phyloP scores from a whole-genome alignment of 2,329 filamentous ascomycete genomes.

The Fusarium coicis region DNA sequence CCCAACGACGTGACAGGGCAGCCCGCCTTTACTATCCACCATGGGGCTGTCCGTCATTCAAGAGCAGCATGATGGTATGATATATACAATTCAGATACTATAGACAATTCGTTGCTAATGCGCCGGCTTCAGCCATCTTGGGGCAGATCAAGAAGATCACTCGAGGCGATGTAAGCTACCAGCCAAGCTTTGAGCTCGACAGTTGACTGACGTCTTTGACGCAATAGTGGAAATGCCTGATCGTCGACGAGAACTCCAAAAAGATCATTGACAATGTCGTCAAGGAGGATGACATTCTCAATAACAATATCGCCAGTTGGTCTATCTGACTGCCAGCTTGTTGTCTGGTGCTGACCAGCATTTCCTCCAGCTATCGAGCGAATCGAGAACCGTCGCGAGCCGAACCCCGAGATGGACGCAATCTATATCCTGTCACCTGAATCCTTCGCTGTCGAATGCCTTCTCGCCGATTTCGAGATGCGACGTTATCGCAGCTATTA shows the following conservation, averaged over 20 bases:
- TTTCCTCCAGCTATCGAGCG: slow-evolving; percentile 81
- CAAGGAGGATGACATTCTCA: slow-evolving; percentile 96
- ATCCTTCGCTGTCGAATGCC: slow-evolving; percentile 89
- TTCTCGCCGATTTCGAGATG: slow-evolving; percentile 91
- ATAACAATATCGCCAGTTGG: slow-evolving; percentile 94
- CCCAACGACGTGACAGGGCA: slow-evolving; percentile 41
- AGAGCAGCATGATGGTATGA: slow-evolving; percentile 71
- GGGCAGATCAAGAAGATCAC: slow-evolving; percentile 77
- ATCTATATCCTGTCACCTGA: slow-evolving; percentile 91
- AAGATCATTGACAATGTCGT: slow-evolving; percentile 91
- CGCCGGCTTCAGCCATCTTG: slow-evolving; percentile 47
- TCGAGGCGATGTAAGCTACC: slow-evolving; percentile 76
- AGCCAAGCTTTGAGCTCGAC: neutral
- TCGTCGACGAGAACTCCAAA: slow-evolving; percentile 85
- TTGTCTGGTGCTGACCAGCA: slow-evolving; percentile 25
- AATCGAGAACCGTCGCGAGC: slow-evolving; percentile 86
- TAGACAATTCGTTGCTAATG: slow-evolving; percentile 31
- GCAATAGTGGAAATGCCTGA: slow-evolving; percentile 91
- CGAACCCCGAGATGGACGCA: slow-evolving; percentile 91
- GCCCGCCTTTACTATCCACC: slow-evolving; percentile 54
- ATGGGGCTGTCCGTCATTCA: slow-evolving; percentile 90
- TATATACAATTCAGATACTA: neutral
- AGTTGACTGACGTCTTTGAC: slow-evolving; percentile 29
- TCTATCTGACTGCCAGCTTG: slow-evolving; percentile 25
- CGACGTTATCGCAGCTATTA: slow-evolving; percentile 82